Evolutionary conservation across 2,329 filamentous ascomycete species (phyloP), one percentile per base, ranked within the genome.

Genomic region (Reticulascus tulasneorum): DNA sequence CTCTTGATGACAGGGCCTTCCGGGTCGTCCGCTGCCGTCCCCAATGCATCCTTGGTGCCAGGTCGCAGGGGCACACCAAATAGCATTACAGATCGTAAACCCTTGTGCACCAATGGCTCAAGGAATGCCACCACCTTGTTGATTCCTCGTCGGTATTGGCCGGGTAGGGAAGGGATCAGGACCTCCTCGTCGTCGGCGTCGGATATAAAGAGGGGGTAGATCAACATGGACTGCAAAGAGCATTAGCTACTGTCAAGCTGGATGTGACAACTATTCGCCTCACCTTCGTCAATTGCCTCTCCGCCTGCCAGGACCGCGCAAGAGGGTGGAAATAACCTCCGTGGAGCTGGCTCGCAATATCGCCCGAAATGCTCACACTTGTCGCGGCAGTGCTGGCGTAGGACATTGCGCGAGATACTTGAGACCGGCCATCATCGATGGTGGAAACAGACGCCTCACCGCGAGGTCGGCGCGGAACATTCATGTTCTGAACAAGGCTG

Each of bases 161-260:
- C 88, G 2, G 93, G 93, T 5, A 98, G 77, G 15, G 90, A 95
- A 33, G 90, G 84, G 38, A 98, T 94, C 12, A 85, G 73, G 11
- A 83, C 85, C 67, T 96, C 86, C 67, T 97, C 91, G 54, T 97
- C 87, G 23, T 91, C 86, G 55, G 86, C 79, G 63, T 98, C 93
- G 53, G 93, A 94, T 47, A 98, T 79, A 69, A 98, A 98, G 48
- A 98, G 76, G 10, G 93, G 93, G 66, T 94, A 97, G 55, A 98
- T 96, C 54, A 98, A 83, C 93, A 97, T 97, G 23, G 90, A 93
- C 88, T 95, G 53, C 9, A n/a, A n/a, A n/a, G n/a, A n/a, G n/a
- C n/a, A n/a, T n/a, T n/a, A n/a, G 29, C 9, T n/a, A 17, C 8
- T 9, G 25, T n/a, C 17, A 5, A 18, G 21, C 26, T 15, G 32